Conservation (phyloP, 2,329 filamentous ascomycete species). For the Triangularia setosa region DNA sequence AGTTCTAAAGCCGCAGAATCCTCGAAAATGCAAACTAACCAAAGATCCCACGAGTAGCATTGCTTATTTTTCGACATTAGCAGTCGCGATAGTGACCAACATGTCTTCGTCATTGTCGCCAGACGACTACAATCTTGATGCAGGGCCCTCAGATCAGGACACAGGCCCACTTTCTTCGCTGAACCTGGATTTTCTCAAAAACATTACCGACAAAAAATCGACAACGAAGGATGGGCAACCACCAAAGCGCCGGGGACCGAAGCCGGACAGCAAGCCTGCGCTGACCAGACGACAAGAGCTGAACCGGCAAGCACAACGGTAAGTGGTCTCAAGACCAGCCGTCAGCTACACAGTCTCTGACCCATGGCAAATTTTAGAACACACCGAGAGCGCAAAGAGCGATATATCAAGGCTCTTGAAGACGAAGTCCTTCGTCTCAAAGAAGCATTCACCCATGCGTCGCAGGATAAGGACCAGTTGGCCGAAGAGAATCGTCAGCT, state of each 20-base stretch:
- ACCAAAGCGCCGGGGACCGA: conserved; percentile 86
- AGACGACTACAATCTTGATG: conserved; percentile 24
- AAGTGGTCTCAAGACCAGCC: conserved; percentile 27
- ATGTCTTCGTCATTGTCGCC: conserved; percentile 48
- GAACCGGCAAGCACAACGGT: conserved; percentile 95
- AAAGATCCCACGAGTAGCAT: not conserved
- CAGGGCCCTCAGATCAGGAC: conserved; percentile 32
- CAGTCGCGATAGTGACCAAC: conserved; percentile 15
- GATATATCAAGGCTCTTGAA: conserved; percentile 92
- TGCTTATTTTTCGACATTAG: not conserved
- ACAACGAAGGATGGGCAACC: conserved; percentile 82
- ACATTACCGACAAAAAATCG: conserved; percentile 36
- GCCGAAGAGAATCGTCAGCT: conserved; percentile 77
- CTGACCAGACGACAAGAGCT: conserved; percentile 88
- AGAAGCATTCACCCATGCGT: conserved; percentile 71
- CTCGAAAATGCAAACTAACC: not conserved
- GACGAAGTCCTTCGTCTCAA: conserved; percentile 86
- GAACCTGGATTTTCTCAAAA: conserved; percentile 63
- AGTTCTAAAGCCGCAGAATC: not conserved
- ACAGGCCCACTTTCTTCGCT: conserved; percentile 41
- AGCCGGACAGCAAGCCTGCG: conserved; percentile 93
- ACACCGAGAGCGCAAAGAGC: conserved; percentile 92
- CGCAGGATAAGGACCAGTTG: conserved; percentile 71
- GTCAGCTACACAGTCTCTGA: conserved; percentile 1
- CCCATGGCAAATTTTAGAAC: conserved; percentile 58